Evolutionary conservation across 2,329 filamentous ascomycete species (phyloP), one percentile per base, ranked within the genome.

Genomic region (Diaporthe humulicola): DNA sequence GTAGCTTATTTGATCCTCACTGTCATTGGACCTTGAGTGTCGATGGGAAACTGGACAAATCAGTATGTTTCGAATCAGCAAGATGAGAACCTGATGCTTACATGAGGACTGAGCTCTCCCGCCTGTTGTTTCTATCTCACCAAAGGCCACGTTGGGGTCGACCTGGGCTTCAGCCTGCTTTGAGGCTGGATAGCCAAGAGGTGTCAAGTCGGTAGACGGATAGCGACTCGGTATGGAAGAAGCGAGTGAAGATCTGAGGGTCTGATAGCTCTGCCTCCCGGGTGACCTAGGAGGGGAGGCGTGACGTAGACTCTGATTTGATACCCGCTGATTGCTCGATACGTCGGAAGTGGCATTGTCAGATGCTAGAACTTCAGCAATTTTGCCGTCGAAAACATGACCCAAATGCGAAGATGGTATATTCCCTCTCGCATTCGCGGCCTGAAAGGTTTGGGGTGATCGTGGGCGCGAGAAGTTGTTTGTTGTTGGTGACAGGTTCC

Each of bases 1-100:
- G 50, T 77, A 80, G 22, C 70, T 36, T 78, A 80, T 73, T 78
- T 78, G 28, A 12, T 78, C 75, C 17, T 60, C 56, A 30, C 48
- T 66, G 57, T 69, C 72, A 28, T 71, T 76, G 19, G 64, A 71
- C 28, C 48, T 58, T 9, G 73, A 73, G 36, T 57, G 73, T n/a
- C 48, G 19, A 15, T 73, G 54, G 4, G 70, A 73, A 36, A 28
- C 73, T 73, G 25, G 22, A 14, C 25, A 25, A 12, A 25, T 73
- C 33, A 71, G 73, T 54, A 40, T 28, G 40, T 15, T 48, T 40
- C 19, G 42, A n/a, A 25, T 15, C 9, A 38, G 4, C 58, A 6
- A 9, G 33, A 10, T 28, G 38, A 19, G 5, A 15, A 0, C 4
- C 2, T 15, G 10, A 4, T 14, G 30, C 73, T 69, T 64, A 72